These are phyloP conservation scores for Fusarium brevicatenulatum DNA, from an alignment of 2,329 filamentous ascomycete species.

Conservation along the genomic window DNA sequence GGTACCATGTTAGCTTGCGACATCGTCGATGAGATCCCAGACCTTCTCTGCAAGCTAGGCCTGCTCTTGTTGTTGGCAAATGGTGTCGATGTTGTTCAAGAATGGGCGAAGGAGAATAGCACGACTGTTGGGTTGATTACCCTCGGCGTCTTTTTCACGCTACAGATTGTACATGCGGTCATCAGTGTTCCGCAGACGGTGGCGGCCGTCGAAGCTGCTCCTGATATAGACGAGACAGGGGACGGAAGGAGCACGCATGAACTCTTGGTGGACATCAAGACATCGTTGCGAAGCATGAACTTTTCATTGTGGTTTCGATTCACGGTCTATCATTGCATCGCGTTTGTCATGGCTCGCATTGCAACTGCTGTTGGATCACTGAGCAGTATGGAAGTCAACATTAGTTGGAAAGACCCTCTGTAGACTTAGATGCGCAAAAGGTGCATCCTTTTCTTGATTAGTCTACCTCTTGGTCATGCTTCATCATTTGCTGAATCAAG, in stretches of 20 bases:
- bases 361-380: neutral
- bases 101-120: neutral
- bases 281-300: neutral
- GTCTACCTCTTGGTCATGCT: too few species aligned
- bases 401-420: neutral
- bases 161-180: neutral
- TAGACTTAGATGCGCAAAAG: neutral
- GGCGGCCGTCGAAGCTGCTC: neutral
- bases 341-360: neutral
- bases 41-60: neutral
- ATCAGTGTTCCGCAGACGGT: neutral
- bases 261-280: neutral
- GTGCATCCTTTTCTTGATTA: too few species aligned
- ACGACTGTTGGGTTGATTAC: fast-evolving
- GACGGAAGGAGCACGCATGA: neutral
- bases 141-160: fast-evolving
- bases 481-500: too few species aligned
- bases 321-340: neutral
- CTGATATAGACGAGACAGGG: neutral
- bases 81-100: neutral
- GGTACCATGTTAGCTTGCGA: neutral
- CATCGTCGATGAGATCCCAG: neutral
- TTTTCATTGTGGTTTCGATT: neutral
- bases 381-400: neutral
- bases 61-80: neutral